Base-by-base conservation (phyloP, 2,329 filamentous ascomycete species). In the Orbilia javanica region DNA sequence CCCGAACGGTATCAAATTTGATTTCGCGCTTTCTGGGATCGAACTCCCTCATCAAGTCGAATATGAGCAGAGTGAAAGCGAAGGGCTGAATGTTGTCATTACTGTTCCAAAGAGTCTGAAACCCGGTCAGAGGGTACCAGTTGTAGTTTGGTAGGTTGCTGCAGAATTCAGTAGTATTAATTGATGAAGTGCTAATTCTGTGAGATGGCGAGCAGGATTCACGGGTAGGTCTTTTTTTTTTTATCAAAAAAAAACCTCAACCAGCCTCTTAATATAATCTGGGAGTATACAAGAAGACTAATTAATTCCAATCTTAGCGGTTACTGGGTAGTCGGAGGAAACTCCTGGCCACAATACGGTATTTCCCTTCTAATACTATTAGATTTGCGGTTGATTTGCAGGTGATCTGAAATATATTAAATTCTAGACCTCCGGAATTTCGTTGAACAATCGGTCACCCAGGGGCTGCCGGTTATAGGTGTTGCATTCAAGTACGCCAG, bases 51-150 rank as follows among this genome's bases (percentile, higher is more conserved):
- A 70, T 44, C 6, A 36, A 6, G 29, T 50, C 11, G 44, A 69
- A 20, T 81, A 83, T 66, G 46, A 50, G 2, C 82, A 83, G 79
- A 80, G 83, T 65, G 84, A 85, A 53, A 82, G 84, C 31, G 81
- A 82, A 13, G 84, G 84, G 71, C 75, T 84, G 34, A 82, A 83
- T 72, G 72, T 83, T 39, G 82, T 82, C 46, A 80, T 84, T 22
- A 84, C 82, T 0, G 82, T 84, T 15, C 84, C 84, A 0, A 82
- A 79, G 22, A 64, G n/a, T 15, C 11, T 48, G 5, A 53, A 71
- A 25, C 1, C 22, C 11, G 50, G 63, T 7, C 48, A 65, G 27
- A 44, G 44, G 10, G 31, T 81, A 10, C 80, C 81, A 22, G 80
- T 82, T n/a, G 67, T 81, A 52, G 81, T 82, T 31, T 82, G 81